Conservation (phyloP, 2,329 filamentous ascomycete genomes). For the Aspergillus neotritici region DNA sequence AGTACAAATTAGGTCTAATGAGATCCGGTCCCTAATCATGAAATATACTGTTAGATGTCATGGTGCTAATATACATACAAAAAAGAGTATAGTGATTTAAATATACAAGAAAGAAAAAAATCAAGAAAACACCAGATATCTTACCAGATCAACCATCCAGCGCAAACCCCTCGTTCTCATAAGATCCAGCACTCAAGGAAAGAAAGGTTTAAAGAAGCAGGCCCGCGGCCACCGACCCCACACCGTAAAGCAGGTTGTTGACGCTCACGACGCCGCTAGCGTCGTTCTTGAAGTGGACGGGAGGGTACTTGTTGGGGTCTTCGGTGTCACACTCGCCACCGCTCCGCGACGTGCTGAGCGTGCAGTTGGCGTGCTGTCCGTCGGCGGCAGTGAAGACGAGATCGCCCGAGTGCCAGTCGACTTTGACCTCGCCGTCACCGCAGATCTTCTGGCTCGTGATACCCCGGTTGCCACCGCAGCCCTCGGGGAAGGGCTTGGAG, state of each 20-base stretch:
- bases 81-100: too few species aligned
- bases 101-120: too few species aligned
- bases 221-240: constrained; percentile 7
- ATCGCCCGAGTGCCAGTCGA: constrained; percentile 11
- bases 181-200: not conserved
- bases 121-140: too few species aligned
- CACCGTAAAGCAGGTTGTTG: constrained; percentile 2
- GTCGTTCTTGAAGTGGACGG: not conserved
- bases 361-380: constrained; percentile 11
- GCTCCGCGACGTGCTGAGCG: constrained; percentile 5
- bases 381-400: constrained; percentile 4
- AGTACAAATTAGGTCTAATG: too few species aligned
- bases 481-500: constrained; percentile 10
- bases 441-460: constrained; percentile 13
- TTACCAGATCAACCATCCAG: too few species aligned
- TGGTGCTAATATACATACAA: too few species aligned
- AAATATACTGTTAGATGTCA: too few species aligned
- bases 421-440: constrained; percentile 3
- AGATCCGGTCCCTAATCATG: too few species aligned
- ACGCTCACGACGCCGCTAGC: constrained; percentile 1
- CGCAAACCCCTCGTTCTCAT: too few species aligned
- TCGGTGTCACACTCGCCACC: constrained; percentile 11
- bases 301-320: constrained; percentile 7
- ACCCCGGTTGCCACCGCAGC: constrained; percentile 23
- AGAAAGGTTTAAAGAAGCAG: constrained; percentile 5